Percentiles rank a stretch among this genome's conserved stretches.
Conservation (phyloP, 257 asterid genomes). For the Rehmannia glutinosa region DNA sequence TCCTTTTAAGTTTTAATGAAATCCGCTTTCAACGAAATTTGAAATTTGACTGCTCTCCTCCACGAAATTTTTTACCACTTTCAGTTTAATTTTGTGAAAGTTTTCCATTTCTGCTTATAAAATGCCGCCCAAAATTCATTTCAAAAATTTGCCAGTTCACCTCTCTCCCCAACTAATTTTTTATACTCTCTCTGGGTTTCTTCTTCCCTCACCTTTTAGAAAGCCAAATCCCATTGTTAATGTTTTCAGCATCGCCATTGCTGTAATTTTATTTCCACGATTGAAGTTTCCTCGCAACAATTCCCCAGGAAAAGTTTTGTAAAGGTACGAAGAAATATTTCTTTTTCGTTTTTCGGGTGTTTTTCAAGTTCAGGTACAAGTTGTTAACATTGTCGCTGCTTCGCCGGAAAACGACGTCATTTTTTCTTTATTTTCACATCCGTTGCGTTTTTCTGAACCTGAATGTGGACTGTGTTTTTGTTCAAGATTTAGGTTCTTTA, state of each 20-base stretch:
- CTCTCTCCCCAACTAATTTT: conserved; percentile 13
- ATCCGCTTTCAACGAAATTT: conserved; percentile 10
- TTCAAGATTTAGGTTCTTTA: neutral
- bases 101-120: conserved; percentile 6
- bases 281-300: neutral
- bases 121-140: conserved; percentile 52
- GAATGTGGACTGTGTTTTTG: neutral
- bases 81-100: neutral
- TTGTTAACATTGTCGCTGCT: neutral
- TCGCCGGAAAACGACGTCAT: neutral
- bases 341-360: neutral
- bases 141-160: conserved; percentile 47
- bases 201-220: neutral
- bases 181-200: neutral
- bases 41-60: neutral
- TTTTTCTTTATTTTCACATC: neutral
- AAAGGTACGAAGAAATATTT: conserved; percentile 16
- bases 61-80: neutral
- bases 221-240: conserved; percentile 2
- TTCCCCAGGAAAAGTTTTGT: neutral
- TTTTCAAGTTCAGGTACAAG: neutral
- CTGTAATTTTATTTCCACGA: conserved; percentile 1
- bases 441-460: too few species aligned
- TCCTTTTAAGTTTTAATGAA: neutral
- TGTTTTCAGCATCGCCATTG: neutral